phyloP scores from a whole-genome alignment of 805 yeast species.

The Metschnikowia lochheadii region DNA sequence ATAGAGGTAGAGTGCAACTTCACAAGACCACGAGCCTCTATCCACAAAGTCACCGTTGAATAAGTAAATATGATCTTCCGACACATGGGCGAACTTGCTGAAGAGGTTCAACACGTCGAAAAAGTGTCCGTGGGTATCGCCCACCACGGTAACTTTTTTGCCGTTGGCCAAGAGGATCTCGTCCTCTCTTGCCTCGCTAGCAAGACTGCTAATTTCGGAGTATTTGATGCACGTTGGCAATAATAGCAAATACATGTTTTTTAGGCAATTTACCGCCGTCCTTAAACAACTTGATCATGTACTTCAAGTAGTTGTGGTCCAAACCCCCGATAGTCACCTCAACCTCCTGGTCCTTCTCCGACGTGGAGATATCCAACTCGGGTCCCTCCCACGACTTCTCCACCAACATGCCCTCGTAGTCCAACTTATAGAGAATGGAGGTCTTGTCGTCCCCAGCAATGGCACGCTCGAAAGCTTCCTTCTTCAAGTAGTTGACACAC shows the following conservation, averaged over 20 bases:
- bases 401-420: slow-evolving; percentile 44
- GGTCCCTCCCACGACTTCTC: slow-evolving; percentile 65
- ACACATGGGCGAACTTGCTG: slow-evolving; percentile 66
- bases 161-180: slow-evolving; percentile 26
- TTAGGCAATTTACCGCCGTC: slow-evolving; percentile 73
- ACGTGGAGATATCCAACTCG: slow-evolving; percentile 37
- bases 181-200: slow-evolving; percentile 13
- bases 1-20: slow-evolving; percentile 80
- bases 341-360: slow-evolving; percentile 23
- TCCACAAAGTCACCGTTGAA: slow-evolving; percentile 98
- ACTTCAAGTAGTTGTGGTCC: slow-evolving; percentile 53
- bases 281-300: slow-evolving; percentile 68
- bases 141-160: slow-evolving; percentile 75
- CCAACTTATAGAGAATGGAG: slow-evolving; percentile 44
- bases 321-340: slow-evolving; percentile 35
- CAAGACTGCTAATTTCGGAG: slow-evolving; percentile 49
- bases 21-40: slow-evolving; percentile 97
- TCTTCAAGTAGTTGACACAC: slow-evolving; percentile 61
- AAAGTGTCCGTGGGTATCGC: slow-evolving; percentile 97
- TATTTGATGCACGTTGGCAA: slow-evolving; percentile 64
- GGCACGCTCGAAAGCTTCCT: slow-evolving; percentile 79
- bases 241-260: slow-evolving; percentile 76
- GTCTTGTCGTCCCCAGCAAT: slow-evolving; percentile 68
- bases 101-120: slow-evolving; percentile 85
- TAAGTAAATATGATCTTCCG: slow-evolving; percentile 63